Base-by-base conservation (phyloP, 1,284 basidiomycete genomes). In the Microbotryomycetes sp. region DNA sequence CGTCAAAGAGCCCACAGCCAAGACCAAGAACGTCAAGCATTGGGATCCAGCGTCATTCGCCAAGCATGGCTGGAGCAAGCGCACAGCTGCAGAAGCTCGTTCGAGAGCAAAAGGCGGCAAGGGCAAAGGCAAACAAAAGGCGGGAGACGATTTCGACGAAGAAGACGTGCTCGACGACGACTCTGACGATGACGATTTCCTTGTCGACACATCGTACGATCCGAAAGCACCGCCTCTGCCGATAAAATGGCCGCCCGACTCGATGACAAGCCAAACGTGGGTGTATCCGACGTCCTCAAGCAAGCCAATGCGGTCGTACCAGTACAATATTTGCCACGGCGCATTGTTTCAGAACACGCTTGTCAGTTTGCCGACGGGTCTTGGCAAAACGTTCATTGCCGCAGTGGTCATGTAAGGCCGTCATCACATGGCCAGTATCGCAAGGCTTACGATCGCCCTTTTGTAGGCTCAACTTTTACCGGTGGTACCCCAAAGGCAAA, bases 361-460 rank as follows among this genome's bases (percentile, higher is more conserved):
- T 4, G 93, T 97, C 24, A 89, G 92, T 1, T 78, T 98, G 13
- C 96, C 96, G 0, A 99, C 96, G 0, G 96, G 96, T 61, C 79
- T 98, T 5, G 96, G 96, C 23, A 99, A 99, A 79, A 98, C 96
- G 0, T 98, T 99, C 72, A 89, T 99, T 62, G 96, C 96, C 1
- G 93, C 94, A 1, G 91, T 92, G 1, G 84, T 98, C 23, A 97
- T 99, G 89, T 73, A 16, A 24, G 64, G 55, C 28, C n/a, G 26
- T 26, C 51, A 46, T 26, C 23, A 26, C 24, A 13, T 45, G 46
- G 29, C 35, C 35, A 47, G 47, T 16, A 2, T 5, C 15, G 29
- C 28, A 15, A 49, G 49, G 52, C 54, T 50, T 28, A 50, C 23
- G 18, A 16, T 29, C 47, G 56, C 31, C 4, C n/a, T 30, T 45